Evolutionary conservation across 1,284 basidiomycete species (phyloP).

Genomic region (Megacollybia platyphylla): DNA sequence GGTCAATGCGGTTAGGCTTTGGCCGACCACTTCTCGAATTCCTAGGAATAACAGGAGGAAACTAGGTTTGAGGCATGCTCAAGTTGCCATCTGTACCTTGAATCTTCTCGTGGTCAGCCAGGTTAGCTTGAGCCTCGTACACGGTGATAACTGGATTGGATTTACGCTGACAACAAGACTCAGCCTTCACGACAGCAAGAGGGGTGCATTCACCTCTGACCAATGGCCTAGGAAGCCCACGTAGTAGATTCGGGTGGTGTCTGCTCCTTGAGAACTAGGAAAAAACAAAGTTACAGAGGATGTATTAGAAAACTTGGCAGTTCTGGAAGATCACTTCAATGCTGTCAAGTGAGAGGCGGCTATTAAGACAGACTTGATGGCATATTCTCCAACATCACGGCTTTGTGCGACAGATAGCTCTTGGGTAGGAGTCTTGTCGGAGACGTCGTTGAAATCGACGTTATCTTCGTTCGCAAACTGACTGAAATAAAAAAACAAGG

Average conservation of each 20-base stretch:
- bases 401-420: conserved; percentile 56
- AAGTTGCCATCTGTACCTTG: conserved; percentile 53
- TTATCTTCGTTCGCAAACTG: conserved; percentile 61
- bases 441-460: conserved; percentile 67
- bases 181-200: conserved; percentile 3
- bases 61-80: conserved; percentile 26
- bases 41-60: background rate
- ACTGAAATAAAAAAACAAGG: conserved; percentile 2
- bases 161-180: conserved; percentile 35
- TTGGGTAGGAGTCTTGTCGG: conserved; percentile 47
- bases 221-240: conserved; percentile 72
- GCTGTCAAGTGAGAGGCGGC: conserved; percentile 1
- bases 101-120: conserved; percentile 72
- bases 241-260: conserved; percentile 60
- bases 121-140: conserved; percentile 69
- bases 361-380: conserved; percentile 36
- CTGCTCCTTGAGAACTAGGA: conserved; percentile 59
- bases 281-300: conserved; percentile 66
- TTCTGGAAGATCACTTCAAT: conserved; percentile 23
- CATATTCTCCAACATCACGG: conserved; percentile 65
- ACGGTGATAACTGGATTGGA: conserved; percentile 59
- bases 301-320: conserved; percentile 66
- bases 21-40: too few species aligned
- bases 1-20: too few species aligned
- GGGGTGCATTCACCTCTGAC: conserved; percentile 39